These are phyloP conservation scores for Hepatocystis sp. DNA, from an alignment of 169 alveolate genomes.

Conservation along the genomic window DNA sequence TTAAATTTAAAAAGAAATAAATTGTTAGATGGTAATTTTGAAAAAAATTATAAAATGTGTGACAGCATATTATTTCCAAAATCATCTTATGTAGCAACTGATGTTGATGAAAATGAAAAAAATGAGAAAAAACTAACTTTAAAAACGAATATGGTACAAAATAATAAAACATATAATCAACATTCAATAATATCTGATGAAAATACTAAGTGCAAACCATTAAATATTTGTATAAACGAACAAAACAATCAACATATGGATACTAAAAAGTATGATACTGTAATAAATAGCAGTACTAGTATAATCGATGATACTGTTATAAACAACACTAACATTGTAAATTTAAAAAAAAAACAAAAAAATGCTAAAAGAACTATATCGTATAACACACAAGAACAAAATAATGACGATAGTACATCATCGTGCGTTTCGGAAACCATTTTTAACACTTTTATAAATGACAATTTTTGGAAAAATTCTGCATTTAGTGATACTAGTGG, in stretches of 20 bases:
- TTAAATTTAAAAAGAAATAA: slow-evolving; percentile 25
- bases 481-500: slow-evolving; percentile 72
- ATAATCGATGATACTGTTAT: too few species aligned
- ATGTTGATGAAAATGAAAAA: neutral
- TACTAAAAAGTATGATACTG: too few species aligned
- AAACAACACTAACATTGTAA: too few species aligned
- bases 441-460: slow-evolving; percentile 34
- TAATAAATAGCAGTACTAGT: too few species aligned
- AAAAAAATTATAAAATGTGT: slow-evolving; percentile 55
- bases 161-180: too few species aligned
- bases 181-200: too few species aligned
- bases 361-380: slow-evolving; percentile 1
- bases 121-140: slow-evolving; percentile 2
- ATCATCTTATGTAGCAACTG: slow-evolving; percentile 33
- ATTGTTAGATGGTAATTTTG: slow-evolving; percentile 5
- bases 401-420: slow-evolving; percentile 24
- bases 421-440: slow-evolving; percentile 41
- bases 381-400: slow-evolving; percentile 13
- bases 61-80: slow-evolving; percentile 53
- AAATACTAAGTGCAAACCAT: too few species aligned
- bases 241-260: too few species aligned
- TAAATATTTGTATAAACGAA: too few species aligned
- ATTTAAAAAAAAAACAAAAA: too few species aligned
- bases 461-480: slow-evolving; percentile 42
- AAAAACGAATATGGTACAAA: neutral